Percentiles rank a stretch among this genome's conserved stretches.
Evolutionary conservation across 2,329 filamentous ascomycete genomes (phyloP).

Genomic region (Bipolaris gigantea): DNA sequence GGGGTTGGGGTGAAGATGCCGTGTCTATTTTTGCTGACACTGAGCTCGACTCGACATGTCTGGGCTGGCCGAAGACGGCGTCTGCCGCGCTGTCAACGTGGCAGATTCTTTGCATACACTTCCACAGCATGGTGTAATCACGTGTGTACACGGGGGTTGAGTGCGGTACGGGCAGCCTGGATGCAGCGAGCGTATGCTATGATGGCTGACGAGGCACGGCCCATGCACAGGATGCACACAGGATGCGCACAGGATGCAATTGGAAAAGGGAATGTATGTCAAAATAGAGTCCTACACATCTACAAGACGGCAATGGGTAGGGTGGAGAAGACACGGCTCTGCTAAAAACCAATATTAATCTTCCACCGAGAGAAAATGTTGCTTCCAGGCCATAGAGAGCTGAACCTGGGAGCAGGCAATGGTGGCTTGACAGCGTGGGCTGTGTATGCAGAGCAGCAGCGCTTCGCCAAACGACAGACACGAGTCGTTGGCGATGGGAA

Average conservation of each 20-base stretch:
- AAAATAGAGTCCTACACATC: slow-evolving; percentile 52
- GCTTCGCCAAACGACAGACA: slow-evolving; percentile 20
- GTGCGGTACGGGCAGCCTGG: neutral
- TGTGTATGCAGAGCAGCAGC: slow-evolving; percentile 6
- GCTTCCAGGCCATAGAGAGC: slow-evolving; percentile 51
- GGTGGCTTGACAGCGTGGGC: slow-evolving; percentile 44
- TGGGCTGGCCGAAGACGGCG: neutral
- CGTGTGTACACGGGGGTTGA: neutral
- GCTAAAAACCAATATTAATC: slow-evolving; percentile 55
- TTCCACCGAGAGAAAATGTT: slow-evolving; percentile 56
- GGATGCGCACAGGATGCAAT: neutral
- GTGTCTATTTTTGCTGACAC: neutral
- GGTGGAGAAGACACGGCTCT: slow-evolving; percentile 58
- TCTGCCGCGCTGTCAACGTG: neutral
- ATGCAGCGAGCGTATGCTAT: neutral
- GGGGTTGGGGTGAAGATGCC: neutral
- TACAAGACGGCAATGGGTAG: slow-evolving; percentile 47
- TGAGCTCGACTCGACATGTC: neutral
- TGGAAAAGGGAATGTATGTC: slow-evolving; percentile 47
- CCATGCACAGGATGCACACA: too few species aligned
- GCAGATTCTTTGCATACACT: neutral
- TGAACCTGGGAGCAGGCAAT: slow-evolving; percentile 55
- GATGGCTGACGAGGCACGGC: too few species aligned
- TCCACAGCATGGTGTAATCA: neutral
- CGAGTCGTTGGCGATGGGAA: slow-evolving; percentile 16